Base-by-base conservation (phyloP, 495 filamentous ascomycete species). In the Aspergillus coremiiformis region DNA sequence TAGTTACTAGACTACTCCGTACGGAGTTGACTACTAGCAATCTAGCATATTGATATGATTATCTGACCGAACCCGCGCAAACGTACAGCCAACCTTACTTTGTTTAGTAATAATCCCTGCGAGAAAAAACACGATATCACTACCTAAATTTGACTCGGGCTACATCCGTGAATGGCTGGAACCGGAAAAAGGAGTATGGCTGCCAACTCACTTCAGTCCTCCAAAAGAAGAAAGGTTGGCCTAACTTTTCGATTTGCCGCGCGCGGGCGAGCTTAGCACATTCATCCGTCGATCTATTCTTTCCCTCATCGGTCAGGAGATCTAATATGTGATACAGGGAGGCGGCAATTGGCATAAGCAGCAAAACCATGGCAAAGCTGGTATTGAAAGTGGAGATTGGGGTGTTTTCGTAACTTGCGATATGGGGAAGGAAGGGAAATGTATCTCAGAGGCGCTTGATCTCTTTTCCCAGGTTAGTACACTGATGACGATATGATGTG, bases 371-470 rank as follows among this genome's bases (percentile, higher is more conserved):
- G 33, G 44, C n/a, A 66, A 51, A 39, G 47, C 60, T 20, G 57
- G 42, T 33, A 80, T 90, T 51, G 82, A 88, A 55, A 73, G 82
- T 21, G 93, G 93, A 14, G 89, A 93, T 65, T 73, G 77, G 39
- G 93, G 93, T 10, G 86, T 97, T 24, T 96, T 92, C 79, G 81
- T 85, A 22, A 95, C 94, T 1, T 96, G 90, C 62, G 84, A 90
- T 27, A 83, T 84, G 66, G 82, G 81, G 46, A 85, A 79, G 67
- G 92, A 98, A 71, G 72, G 69, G 19, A 90, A 84, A 70, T 89
- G 88, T 17, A 77, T 86, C 2, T 75, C 72, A 30, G 93, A 98
- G 62, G 66, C 89, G 39, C 69, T 76, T 22, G 75, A 83, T 63
- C 65, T 96, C 27, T 88, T 96, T 62, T 78, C 84, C 15, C 79